Conservation (phyloP, 108 stramenopile genomes). For the Pseudonitzschia delicatissima region DNA sequence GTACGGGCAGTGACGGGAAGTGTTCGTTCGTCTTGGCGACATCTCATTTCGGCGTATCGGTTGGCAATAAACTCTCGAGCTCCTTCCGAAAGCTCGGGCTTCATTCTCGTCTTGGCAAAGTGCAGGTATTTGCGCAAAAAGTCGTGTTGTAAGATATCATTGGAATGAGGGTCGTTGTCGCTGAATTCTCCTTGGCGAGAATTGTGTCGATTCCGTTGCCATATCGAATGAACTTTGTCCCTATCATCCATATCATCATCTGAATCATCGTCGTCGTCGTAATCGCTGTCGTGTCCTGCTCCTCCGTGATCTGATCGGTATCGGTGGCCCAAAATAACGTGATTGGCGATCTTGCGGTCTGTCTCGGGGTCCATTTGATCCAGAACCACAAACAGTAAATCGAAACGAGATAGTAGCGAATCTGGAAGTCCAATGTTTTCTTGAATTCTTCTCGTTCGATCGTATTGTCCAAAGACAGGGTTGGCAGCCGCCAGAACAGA, state of each 20-base stretch:
- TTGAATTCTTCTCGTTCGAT: conserved; percentile 90
- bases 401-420: conserved; percentile 97
- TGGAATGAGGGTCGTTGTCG: conserved; percentile 51
- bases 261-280: conserved; percentile 74
- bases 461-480: conserved; percentile 99
- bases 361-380: conserved; percentile 95
- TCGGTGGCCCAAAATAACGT: conserved; percentile 93
- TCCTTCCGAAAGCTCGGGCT: conserved; percentile 90
- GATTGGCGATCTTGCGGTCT: conserved; percentile 92
- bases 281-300: conserved; percentile 70
- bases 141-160: conserved; percentile 87
- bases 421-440: conserved; percentile 99
- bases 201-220: conserved; percentile 57
- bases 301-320: conserved; percentile 87
- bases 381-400: conserved; percentile 99
- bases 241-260: conserved; percentile 53
- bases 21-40: conserved; percentile 85
- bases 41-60: conserved; percentile 94
- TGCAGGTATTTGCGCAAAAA: conserved; percentile 97
- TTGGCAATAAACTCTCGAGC: conserved; percentile 94
- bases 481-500: conserved; percentile 99
- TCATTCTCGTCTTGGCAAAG: conserved; percentile 92
- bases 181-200: conserved; percentile 29
- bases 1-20: conserved; percentile 96
- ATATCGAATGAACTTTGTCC: conserved; percentile 59